These are phyloP conservation scores for Phyllosticta capitalensis DNA, from an alignment of 2,329 filamentous ascomycete species.

Conservation along the genomic window DNA sequence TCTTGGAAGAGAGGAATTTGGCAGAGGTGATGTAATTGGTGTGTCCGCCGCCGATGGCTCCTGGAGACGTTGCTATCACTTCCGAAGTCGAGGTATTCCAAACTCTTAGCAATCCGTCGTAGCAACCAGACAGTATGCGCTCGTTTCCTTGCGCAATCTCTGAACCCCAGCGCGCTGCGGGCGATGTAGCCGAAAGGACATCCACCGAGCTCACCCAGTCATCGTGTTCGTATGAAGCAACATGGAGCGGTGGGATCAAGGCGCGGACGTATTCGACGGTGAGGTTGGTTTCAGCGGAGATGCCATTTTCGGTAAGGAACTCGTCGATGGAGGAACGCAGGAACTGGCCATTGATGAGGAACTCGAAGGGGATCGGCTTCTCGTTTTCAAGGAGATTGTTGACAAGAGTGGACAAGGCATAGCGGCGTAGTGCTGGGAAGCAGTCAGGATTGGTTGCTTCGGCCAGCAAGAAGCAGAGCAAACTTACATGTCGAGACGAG, in stretches of 20 bases:
- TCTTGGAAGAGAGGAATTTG: slow-evolving; percentile 67
- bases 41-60: slow-evolving; percentile 48
- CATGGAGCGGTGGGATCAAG: slow-evolving; percentile 76
- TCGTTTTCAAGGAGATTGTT: slow-evolving; percentile 50
- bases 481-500: slow-evolving; percentile 46
- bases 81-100: slow-evolving; percentile 62
- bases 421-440: slow-evolving; percentile 42
- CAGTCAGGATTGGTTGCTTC: neutral
- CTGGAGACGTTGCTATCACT: slow-evolving; percentile 63
- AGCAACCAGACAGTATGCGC: slow-evolving; percentile 81
- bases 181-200: slow-evolving; percentile 60
- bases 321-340: slow-evolving; percentile 83
- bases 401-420: slow-evolving; percentile 53
- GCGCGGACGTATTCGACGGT: slow-evolving; percentile 90
- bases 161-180: slow-evolving; percentile 48
- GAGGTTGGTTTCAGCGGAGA: slow-evolving; percentile 80
- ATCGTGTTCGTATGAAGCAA: slow-evolving; percentile 91
- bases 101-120: slow-evolving; percentile 78
- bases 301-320: slow-evolving; percentile 74
- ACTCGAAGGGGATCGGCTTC: slow-evolving; percentile 75
- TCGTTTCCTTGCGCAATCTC: slow-evolving; percentile 49
- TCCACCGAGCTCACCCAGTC: slow-evolving; percentile 92
- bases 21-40: slow-evolving; percentile 58
- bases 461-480: neutral
- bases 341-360: slow-evolving; percentile 89